These are phyloP conservation scores for Nemania diffusa DNA, from an alignment of 2,329 filamentous ascomycete species.

Conservation along the genomic window DNA sequence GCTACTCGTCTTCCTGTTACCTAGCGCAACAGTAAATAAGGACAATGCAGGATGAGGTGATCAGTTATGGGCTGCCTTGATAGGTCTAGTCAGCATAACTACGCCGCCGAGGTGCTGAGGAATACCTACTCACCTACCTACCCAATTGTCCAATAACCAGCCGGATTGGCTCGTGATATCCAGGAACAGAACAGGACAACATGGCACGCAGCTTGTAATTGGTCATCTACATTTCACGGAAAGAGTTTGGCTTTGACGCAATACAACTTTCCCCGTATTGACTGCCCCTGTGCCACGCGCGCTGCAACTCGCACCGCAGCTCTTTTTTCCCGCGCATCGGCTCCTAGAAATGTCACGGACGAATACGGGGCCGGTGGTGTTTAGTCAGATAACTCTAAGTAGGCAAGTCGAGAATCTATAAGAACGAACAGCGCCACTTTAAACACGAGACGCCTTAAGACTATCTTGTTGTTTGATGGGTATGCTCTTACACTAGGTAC, in stretches of 20 bases:
- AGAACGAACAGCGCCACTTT: conserved; percentile 19
- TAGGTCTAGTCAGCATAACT: conserved; percentile 15
- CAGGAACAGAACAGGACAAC: background rate
- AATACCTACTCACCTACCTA: background rate
- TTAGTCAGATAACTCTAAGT: background rate
- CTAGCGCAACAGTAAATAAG: conserved; percentile 12
- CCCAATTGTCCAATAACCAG: conserved; percentile 8
- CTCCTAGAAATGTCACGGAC: background rate
- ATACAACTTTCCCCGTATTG: background rate
- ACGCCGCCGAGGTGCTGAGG: background rate
- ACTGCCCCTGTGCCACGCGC: conserved; percentile 20
- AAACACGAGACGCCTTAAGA: background rate
- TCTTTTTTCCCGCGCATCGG: conserved; percentile 1
- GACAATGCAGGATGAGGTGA: conserved; percentile 6
- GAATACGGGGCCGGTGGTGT: background rate
- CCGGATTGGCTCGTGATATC: background rate
- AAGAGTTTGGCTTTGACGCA: conserved; percentile 12
- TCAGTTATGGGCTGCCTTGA: conserved; percentile 22
- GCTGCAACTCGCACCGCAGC: conserved; percentile 12
- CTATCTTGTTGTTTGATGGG: background rate
- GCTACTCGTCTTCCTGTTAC: background rate
- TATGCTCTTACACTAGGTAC: background rate
- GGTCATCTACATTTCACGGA: background rate
- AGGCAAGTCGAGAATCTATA: conserved; percentile 4
- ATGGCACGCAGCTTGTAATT: background rate